phyloP scores from a whole-genome alignment of 306 rosid genomes.

The Cucurbita maxima region DNA sequence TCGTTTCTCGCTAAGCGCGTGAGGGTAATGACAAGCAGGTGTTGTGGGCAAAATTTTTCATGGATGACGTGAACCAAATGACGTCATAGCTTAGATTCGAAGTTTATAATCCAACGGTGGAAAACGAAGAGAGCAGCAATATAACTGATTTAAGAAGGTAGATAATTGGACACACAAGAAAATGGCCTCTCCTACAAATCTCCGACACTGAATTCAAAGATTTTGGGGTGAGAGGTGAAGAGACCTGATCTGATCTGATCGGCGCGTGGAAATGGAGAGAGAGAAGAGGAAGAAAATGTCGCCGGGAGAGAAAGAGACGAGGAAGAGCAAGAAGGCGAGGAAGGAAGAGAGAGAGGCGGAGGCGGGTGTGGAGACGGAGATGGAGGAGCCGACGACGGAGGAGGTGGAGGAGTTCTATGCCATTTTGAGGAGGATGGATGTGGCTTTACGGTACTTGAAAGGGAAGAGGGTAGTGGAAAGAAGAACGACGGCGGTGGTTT shows the following conservation, averaged over 20 bases:
- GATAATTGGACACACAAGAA: background rate
- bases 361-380: background rate
- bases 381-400: background rate
- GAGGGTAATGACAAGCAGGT: background rate
- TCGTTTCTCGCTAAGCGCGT: background rate
- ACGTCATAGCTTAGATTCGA: background rate
- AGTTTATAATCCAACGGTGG: background rate
- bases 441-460: conserved; percentile 45
- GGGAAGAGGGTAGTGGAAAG: background rate
- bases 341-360: background rate
- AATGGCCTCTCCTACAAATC: background rate
- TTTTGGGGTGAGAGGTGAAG: background rate
- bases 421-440: conserved; percentile 56
- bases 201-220: background rate
- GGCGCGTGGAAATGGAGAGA: background rate
- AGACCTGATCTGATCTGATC: background rate
- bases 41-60: background rate
- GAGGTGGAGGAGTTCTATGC: conserved; percentile 51
- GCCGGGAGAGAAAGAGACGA: conserved; percentile 19
- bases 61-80: background rate
- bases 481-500: background rate
- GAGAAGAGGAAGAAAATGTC: background rate
- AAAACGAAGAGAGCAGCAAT: background rate
- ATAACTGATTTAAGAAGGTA: background rate
- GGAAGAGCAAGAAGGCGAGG: conserved; percentile 9